These are phyloP conservation scores for Lactifluus volemus DNA, from an alignment of 768 basidiomycete species.

Conservation along the genomic window DNA sequence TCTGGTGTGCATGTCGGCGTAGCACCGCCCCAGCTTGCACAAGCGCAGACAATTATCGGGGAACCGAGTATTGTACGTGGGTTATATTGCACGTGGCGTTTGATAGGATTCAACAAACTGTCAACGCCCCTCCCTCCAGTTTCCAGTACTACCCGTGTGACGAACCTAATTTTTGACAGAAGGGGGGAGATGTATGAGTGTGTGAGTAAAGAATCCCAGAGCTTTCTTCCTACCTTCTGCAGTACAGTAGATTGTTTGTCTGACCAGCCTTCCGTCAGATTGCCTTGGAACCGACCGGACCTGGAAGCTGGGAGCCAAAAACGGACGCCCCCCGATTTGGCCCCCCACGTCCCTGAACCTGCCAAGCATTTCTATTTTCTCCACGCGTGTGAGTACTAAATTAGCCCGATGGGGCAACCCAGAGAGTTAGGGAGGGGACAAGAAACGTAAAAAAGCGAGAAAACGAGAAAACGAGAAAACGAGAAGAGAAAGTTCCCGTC, in stretches of 20 bases:
- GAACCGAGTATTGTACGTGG: not conserved
- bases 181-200: not conserved
- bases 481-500: not conserved
- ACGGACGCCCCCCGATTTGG: not conserved
- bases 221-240: not conserved
- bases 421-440: too few relatives aligned
- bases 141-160: too few relatives aligned
- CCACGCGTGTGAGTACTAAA: not conserved
- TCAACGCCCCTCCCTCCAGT: not conserved
- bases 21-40: conserved; percentile 1
- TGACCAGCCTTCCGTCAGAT: too few relatives aligned
- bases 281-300: not conserved
- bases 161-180: not conserved
- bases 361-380: not conserved
- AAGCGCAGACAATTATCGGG: not conserved
- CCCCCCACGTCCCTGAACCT: not conserved
- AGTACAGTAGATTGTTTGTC: not conserved
- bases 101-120: not conserved
- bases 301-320: not conserved
- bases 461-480: not conserved
- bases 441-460: not conserved
- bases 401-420: not conserved
- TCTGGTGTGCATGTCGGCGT: not conserved
- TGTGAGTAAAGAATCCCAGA: not conserved
- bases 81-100: not conserved